Percentiles rank a stretch among this genome's conserved stretches.
phyloP scores from a whole-genome alignment of 495 filamentous ascomycete species.

The Aspergillus bridgeri region DNA sequence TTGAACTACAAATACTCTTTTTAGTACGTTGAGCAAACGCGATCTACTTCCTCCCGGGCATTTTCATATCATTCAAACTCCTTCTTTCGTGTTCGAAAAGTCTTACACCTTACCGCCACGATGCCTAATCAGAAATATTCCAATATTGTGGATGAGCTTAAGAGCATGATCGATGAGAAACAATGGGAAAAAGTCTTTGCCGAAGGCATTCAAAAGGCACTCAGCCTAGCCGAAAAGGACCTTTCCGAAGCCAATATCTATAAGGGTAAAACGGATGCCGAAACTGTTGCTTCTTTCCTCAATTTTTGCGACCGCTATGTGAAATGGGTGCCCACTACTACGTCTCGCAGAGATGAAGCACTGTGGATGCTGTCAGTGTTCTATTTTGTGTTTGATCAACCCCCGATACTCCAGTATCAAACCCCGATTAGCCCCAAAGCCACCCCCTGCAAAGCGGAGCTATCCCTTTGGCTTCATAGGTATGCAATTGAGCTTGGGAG shows the following conservation, averaged over 20 bases:
- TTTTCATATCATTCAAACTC: not conserved
- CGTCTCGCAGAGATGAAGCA: not conserved
- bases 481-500: not conserved
- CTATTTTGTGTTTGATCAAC: not conserved
- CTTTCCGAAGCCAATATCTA: not conserved
- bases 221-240: not conserved
- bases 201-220: not conserved
- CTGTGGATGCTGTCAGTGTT: conserved; percentile 2
- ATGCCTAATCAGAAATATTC: not conserved
- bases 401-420: not conserved
- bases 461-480: not conserved
- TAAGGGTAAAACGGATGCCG: not conserved
- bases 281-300: not conserved
- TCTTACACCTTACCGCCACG: not conserved
- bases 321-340: not conserved
- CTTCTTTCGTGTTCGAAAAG: not conserved
- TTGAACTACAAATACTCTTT: not conserved
- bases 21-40: too few relatives aligned
- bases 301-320: conserved; percentile 1
- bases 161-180: not conserved
- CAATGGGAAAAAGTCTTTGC: not conserved
- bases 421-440: not conserved
- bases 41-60: too few relatives aligned
- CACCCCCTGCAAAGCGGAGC: not conserved
- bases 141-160: not conserved